Evolutionary conservation across 768 basidiomycete species (phyloP).

Genomic region (Asterophora lycoperdoides): DNA sequence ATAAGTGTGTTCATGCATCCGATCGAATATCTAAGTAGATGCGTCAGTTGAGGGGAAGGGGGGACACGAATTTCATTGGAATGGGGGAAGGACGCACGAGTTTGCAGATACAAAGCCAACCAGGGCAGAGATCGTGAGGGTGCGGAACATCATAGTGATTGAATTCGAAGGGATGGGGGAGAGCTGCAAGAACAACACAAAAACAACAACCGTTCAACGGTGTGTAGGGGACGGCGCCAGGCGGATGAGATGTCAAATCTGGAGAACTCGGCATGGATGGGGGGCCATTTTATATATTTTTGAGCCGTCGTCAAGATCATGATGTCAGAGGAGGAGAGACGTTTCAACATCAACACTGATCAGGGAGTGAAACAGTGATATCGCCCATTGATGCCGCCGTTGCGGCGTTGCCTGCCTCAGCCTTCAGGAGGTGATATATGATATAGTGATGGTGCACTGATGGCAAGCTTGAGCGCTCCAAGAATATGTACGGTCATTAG

Average conservation of each 20-base stretch:
- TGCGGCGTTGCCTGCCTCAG: too few relatives aligned
- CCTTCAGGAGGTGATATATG: too few relatives aligned
- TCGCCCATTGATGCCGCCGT: too few relatives aligned
- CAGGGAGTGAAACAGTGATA: too few relatives aligned
- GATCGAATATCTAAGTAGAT: constrained; percentile 16
- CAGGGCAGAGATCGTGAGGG: constrained; percentile 20
- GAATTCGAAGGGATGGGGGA: constrained; percentile 8
- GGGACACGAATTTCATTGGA: not conserved
- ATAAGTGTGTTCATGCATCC: constrained; percentile 19
- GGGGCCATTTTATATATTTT: constrained; percentile 11
- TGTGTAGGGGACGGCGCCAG: constrained; percentile 4
- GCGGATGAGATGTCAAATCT: constrained; percentile 24
- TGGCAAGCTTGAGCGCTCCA: too few relatives aligned
- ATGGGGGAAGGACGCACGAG: constrained; percentile 11
- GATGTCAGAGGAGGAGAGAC: not conserved
- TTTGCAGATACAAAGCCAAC: constrained; percentile 23
- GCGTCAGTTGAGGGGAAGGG: not conserved
- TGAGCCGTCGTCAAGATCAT: not conserved
- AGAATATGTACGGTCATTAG: too few relatives aligned
- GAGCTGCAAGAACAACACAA: too few relatives aligned
- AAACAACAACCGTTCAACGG: constrained; percentile 16
- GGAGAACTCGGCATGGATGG: constrained; percentile 7
- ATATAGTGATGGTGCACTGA: too few relatives aligned
- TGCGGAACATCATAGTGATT: constrained; percentile 17
- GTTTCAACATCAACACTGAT: constrained; percentile 10